A percentile compares a stretch with the other conserved stretches of the same genome.
Evolutionary conservation across 2,329 filamentous ascomycete species (phyloP).

Genomic region (Colletotrichum sp.): DNA sequence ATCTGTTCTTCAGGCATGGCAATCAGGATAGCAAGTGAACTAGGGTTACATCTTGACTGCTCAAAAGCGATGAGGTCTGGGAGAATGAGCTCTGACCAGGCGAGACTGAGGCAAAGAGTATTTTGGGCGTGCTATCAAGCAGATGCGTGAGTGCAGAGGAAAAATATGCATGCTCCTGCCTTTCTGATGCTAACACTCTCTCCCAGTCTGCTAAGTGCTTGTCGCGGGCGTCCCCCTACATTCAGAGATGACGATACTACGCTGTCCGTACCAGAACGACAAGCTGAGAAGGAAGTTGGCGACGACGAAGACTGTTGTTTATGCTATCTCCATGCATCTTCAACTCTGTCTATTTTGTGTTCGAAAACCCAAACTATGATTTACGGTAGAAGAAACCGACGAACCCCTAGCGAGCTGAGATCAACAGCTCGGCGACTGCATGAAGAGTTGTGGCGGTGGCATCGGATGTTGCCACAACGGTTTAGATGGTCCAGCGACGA

Average conservation of each 20-base stretch:
- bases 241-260: constrained; percentile 6
- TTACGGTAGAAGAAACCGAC: not conserved
- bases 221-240: not conserved
- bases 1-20: not conserved
- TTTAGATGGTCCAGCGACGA: not conserved
- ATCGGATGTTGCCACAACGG: not conserved
- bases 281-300: not conserved
- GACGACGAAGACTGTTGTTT: not conserved
- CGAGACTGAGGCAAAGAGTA: not conserved
- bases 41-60: constrained; percentile 2
- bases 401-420: not conserved
- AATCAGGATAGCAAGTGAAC: not conserved
- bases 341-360: not conserved
- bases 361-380: not conserved
- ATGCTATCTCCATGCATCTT: not conserved
- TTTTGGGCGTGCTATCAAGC: constrained; percentile 11
- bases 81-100: not conserved
- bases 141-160: not conserved
- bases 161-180: fast-evolving
- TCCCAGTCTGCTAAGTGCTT: not conserved
- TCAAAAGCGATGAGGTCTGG: not conserved
- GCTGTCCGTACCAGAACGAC: not conserved
- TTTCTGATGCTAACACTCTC: not conserved
- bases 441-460: not conserved
- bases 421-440: not conserved